phyloP scores from a whole-genome alignment of 1,284 basidiomycete species.

The Microbotryum intermedium region DNA sequence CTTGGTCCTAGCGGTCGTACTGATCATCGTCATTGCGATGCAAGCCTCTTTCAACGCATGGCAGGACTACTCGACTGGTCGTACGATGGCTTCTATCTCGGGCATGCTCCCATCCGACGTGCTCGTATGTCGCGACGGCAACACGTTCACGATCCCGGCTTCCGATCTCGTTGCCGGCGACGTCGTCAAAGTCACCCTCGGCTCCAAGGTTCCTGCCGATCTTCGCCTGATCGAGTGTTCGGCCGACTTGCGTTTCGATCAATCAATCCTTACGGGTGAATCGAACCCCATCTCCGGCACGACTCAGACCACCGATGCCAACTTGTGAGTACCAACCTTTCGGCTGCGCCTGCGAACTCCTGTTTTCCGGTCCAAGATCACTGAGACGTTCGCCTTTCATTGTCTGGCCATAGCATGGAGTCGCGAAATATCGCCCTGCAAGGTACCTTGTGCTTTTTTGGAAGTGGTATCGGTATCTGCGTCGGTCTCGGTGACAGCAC shows the following conservation, averaged over 20 bases:
- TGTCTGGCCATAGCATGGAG: conserved; percentile 28
- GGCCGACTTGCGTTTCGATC: conserved; percentile 53
- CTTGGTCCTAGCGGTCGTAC: conserved; percentile 44
- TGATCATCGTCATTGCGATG: conserved; percentile 44
- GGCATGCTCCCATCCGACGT: conserved; percentile 44
- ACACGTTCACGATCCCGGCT: conserved; percentile 34
- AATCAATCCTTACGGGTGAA: conserved; percentile 56
- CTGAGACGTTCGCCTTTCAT: conserved; percentile 23
- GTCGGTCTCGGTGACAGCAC: conserved; percentile 45
- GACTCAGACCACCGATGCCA: conserved; percentile 49
- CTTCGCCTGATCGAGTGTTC: conserved; percentile 47
- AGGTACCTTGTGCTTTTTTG: conserved; percentile 55
- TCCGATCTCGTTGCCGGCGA: conserved; percentile 42
- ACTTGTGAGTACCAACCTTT: conserved; percentile 28
- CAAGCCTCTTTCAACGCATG: conserved; percentile 46
- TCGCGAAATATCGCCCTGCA: conserved; percentile 56
- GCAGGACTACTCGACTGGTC: conserved; percentile 44
- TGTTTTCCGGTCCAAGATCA: too few species aligned
- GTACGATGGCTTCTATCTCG: conserved; percentile 44
- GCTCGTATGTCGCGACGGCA: conserved; percentile 40
- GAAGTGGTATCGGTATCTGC: conserved; percentile 48
- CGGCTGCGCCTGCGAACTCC: not conserved
- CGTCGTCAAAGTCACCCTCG: conserved; percentile 41
- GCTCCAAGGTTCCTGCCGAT: conserved; percentile 45
- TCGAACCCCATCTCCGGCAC: conserved; percentile 50